Evolutionary conservation across 1,139 yeast genomes (phyloP), one percentile per base, ranked within the genome.

Genomic region (Magnusiomyces fungicola): DNA sequence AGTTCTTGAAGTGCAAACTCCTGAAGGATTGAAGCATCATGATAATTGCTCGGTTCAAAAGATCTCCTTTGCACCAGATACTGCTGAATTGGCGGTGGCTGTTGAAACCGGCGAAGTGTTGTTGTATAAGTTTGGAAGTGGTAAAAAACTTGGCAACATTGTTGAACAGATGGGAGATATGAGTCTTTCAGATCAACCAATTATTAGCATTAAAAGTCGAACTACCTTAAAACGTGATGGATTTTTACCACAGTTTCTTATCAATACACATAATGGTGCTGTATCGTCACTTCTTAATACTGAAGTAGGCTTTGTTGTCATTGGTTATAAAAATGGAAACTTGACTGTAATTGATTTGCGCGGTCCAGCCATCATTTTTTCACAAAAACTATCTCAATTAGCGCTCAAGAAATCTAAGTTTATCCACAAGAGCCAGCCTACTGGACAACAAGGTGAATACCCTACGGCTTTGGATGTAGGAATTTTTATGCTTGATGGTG

Each of bases 231-330:
- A 69, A 45, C 72, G 69, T 51, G 81, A 78, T 53, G 89, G 88
- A 0, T 89, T 88, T 59, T 66, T 88, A 58, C 97, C 97, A 0
- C 70, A 72, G 23, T 73, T 78, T 43, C 72, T 77, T n/a, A 61
- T 85, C 1, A 73, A 74, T 48, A 69, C 75, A 1, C 48, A 49
- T 21, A 59, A 64, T 39, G 70, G 67, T 9, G 62, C 67, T n/a
- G 80, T 85, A 3, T 72, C 90, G 0, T 77, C 86, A 1, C 58
- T 90, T 46, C 74, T 75, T 50, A 76, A 85, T 65, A 81, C 90
- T 55, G 78, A 84, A 55, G 73, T 88, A 46, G 97, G 97, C 0
- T 89, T 92, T 69, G 87, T 85, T 3, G 95, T 89, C 0, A 71
- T 87, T 46, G 96, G 86, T 0, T 89, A 86, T 64, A 76, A 76